Conservation (phyloP, 2,329 filamentous ascomycete species). For the Aspergillus candidus region DNA sequence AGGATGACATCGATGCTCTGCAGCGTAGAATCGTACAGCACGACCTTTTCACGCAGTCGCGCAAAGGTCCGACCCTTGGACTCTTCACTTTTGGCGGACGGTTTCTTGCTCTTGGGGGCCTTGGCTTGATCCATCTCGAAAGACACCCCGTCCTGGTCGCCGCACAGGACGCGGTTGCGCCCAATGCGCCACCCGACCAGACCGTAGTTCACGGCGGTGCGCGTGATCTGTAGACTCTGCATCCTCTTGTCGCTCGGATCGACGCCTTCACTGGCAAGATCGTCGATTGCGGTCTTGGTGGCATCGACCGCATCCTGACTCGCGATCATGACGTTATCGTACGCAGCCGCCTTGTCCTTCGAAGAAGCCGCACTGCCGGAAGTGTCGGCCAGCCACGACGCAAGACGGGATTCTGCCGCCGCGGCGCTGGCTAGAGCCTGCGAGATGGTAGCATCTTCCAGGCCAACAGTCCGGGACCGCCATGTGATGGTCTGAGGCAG, state of each 20-base stretch:
- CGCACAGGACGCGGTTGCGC: constrained; percentile 81
- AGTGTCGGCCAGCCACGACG: constrained; percentile 41
- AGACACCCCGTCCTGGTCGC: constrained; percentile 69
- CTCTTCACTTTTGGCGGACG: constrained; percentile 54
- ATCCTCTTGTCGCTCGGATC: constrained; percentile 77
- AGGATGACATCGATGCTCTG: constrained; percentile 87
- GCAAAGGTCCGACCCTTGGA: constrained; percentile 69
- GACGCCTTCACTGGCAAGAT: constrained; percentile 75
- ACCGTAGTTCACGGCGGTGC: constrained; percentile 88
- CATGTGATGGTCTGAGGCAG: constrained; percentile 73
- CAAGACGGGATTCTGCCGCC: constrained; percentile 48
- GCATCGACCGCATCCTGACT: constrained; percentile 93
- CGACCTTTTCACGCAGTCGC: constrained; percentile 76
- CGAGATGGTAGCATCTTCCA: constrained; percentile 90
- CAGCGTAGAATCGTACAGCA: constrained; percentile 83
- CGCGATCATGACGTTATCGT: constrained; percentile 82
- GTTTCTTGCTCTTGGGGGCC: constrained; percentile 49
- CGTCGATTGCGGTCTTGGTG: constrained; percentile 87
- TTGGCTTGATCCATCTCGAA: constrained; percentile 42
- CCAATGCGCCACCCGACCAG: constrained; percentile 93
- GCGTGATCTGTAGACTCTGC: constrained; percentile 87
- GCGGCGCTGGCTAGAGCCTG: constrained; percentile 69
- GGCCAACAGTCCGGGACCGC: constrained; percentile 76
- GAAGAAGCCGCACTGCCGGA: constrained; percentile 36
- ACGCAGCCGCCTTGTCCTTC: constrained; percentile 70